A percentile compares a stretch with the other conserved stretches of the same genome.
phyloP scores from a whole-genome alignment of 768 basidiomycete species.

The Hygrocybe punicea region DNA sequence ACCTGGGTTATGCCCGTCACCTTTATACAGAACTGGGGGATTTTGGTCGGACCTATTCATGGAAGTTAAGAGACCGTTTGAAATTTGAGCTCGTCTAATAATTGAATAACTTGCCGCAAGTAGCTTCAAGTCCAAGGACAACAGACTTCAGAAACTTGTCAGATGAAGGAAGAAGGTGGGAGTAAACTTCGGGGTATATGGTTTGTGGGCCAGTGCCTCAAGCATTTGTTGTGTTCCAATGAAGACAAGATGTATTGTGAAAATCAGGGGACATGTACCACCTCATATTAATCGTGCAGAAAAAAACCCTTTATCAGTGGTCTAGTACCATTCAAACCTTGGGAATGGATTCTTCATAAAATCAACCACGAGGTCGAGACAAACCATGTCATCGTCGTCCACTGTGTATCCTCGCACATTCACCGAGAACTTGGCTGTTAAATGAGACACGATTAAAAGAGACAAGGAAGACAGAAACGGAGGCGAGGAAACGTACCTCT shows the following conservation, averaged over 20 bases:
- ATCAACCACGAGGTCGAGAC: constrained; percentile 75
- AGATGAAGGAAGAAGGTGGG: background rate
- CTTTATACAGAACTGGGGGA: no score
- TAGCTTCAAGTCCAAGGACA: background rate
- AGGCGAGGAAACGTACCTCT: constrained; percentile 46
- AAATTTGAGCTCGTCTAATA: background rate
- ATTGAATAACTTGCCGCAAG: background rate
- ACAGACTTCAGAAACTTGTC: background rate
- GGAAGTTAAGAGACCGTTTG: background rate
- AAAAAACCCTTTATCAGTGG: background rate
- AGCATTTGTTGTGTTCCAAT: background rate
- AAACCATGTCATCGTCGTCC: constrained; percentile 73
- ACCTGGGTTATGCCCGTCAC: no score
- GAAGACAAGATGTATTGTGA: background rate
- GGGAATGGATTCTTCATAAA: constrained; percentile 54
- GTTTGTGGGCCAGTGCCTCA: background rate
- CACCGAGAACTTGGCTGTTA: constrained; percentile 79
- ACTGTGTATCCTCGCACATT: constrained; percentile 64
- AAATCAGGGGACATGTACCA: background rate
- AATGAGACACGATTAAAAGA: background rate
- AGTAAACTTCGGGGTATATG: background rate
- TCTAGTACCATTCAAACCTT: constrained; percentile 28
- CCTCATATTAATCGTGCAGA: background rate
- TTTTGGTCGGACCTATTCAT: no score
- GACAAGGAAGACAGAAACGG: background rate